phyloP scores from a whole-genome alignment of 2,329 filamentous ascomycete genomes.

The Trichoderma polysporum region DNA sequence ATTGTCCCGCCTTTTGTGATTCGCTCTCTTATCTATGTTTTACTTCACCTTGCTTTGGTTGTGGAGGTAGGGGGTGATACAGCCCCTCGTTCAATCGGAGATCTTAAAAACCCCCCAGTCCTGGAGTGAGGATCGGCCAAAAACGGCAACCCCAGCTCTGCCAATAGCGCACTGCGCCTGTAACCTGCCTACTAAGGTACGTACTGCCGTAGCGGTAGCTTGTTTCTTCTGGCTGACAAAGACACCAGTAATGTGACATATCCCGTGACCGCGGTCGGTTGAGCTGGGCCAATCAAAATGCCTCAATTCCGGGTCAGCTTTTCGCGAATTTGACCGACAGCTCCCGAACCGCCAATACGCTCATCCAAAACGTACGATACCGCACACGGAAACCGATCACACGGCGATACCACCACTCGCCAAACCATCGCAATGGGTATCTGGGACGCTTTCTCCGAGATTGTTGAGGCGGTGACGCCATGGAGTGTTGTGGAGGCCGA shows the following conservation, averaged over 20 bases:
- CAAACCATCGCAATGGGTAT: conserved; percentile 58
- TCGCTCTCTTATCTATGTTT: not conserved
- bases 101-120: conserved; percentile 9
- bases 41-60: not conserved
- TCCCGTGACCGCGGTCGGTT: conserved; percentile 24
- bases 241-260: conserved; percentile 27
- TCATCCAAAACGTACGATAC: conserved; percentile 32
- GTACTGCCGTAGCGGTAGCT: not conserved
- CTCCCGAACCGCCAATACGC: conserved; percentile 41
- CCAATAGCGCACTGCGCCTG: conserved; percentile 9
- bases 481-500: conserved; percentile 66
- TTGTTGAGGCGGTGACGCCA: conserved; percentile 64
- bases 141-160: conserved; percentile 17
- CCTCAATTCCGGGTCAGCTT: conserved; percentile 50
- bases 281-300: conserved; percentile 46
- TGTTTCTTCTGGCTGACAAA: not conserved
- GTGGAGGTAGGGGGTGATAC: conserved; percentile 15
- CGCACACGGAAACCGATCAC: conserved; percentile 38
- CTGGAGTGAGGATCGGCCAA: conserved; percentile 13
- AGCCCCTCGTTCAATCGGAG: conserved; percentile 12
- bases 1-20: not conserved
- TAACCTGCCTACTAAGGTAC: not conserved
- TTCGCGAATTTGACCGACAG: conserved; percentile 44
- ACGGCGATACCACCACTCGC: conserved; percentile 39
- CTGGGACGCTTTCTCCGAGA: conserved; percentile 64